Conservation (phyloP, 345 rosid species). For the Gossypium sturtianum region DNA sequence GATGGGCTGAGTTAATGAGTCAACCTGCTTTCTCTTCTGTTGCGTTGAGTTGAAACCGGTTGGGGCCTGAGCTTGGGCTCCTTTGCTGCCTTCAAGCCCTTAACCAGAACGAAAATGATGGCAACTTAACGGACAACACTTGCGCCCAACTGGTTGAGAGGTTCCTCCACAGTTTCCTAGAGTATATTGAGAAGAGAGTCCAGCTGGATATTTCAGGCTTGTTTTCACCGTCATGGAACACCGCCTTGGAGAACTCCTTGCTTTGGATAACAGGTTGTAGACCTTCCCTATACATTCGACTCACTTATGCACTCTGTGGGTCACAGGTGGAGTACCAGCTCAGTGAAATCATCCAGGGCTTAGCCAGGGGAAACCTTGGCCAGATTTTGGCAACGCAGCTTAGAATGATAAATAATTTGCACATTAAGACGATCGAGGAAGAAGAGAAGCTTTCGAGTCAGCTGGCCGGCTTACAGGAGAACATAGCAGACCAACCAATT, state of each 20-base stretch:
- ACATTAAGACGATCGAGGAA: neutral
- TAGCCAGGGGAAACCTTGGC: neutral
- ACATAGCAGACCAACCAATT: neutral
- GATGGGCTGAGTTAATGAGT: no score
- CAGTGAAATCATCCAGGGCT: neutral
- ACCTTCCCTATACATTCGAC: neutral
- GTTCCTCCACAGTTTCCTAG: no score
- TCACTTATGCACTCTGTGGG: neutral
- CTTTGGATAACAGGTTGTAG: neutral
- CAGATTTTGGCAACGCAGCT: neutral
- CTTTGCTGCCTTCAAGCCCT: no score
- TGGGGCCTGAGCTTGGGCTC: no score
- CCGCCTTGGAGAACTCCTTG: neutral
- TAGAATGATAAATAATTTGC: neutral
- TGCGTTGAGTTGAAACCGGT: no score
- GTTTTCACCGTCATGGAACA: neutral
- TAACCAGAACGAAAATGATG: no score
- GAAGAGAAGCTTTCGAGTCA: neutral
- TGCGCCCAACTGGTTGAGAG: no score
- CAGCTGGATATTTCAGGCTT: neutral
- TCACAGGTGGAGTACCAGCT: neutral
- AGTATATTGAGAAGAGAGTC: neutral
- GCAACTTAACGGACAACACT: no score
- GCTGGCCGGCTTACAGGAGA: neutral
- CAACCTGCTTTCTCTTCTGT: no score